Evolutionary conservation across 257 asterid genomes (phyloP), one percentile per base, ranked within the genome.

Genomic region (Thymus quinquecostatus): DNA sequence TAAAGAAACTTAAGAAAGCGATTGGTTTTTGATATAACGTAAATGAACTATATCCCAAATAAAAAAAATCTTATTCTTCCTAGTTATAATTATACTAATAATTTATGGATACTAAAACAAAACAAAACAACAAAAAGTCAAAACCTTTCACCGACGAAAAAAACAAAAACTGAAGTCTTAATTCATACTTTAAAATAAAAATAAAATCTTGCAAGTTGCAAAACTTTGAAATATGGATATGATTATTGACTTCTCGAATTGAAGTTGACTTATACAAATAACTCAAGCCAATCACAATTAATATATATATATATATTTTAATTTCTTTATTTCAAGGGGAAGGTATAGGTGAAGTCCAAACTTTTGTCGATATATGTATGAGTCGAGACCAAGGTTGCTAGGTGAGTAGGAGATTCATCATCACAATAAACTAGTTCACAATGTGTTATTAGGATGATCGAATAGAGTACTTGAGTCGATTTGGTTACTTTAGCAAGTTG

Each of bases 261-360:
- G 44, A 64, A 48, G 43, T 77, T 77, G 77, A 70, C 77, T 56
- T 60, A 41, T 58, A 8, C 8, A n/a, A 7, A 62, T 6, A 13
- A 27, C 40, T 49, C 10, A 71, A 59, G n/a, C 14, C 0, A 12
- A 14, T 9, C 21, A 21, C 21, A 21, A 21, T 21, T 21, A 21
- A 21, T 21, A 21, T 21, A 21, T 21, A 21, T 21, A 21, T 21
- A 21, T 21, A 21, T 21, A 34, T 34, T 34, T 34, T 2, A 2
- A 34, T 34, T 34, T 34, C 3, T 34, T 34, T 34, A 2, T 34
- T 21, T 21, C 4, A 34, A 34, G 38, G 4, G 38, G 4, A 60
- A 29, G 13, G 2, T 6, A 44, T 33, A 44, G 61, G 41, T 41
- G 60, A 62, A 71, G 43, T 32, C 62, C 36, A 28, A 76, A 36